Evolutionary conservation across 257 asterid species (phyloP).

Genomic region (Handroanthus guayacan): DNA sequence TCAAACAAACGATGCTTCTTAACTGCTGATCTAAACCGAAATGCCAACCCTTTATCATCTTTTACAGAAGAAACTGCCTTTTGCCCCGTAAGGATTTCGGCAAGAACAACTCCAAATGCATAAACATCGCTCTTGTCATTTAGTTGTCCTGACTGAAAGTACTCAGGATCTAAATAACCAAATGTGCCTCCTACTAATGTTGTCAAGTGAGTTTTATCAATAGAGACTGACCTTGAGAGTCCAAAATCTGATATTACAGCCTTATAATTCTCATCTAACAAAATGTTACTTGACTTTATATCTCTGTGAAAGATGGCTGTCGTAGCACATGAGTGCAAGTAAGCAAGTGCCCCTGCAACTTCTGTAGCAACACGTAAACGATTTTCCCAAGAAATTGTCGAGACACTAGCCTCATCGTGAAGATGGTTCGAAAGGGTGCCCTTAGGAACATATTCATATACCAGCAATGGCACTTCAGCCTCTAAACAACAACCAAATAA

Average conservation of each 20-base stretch:
- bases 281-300: constrained; percentile 40
- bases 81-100: constrained; percentile 30
- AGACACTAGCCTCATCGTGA: constrained; percentile 9
- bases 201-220: constrained; percentile 33
- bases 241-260: constrained; percentile 40
- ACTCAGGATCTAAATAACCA: constrained; percentile 51
- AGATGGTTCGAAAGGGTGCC: no score
- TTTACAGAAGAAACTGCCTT: not conserved
- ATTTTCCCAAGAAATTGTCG: not conserved
- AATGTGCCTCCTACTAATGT: constrained; percentile 49
- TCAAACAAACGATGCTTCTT: constrained; percentile 36
- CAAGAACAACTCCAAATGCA: constrained; percentile 50
- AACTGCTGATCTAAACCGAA: constrained; percentile 34
- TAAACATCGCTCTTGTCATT: constrained; percentile 53
- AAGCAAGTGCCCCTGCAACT: not conserved
- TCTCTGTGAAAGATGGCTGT: constrained; percentile 43
- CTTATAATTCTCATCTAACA: constrained; percentile 39
- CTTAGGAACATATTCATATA: no score
- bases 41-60: constrained; percentile 39
- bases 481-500: no score
- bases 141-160: constrained; percentile 45
- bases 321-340: constrained; percentile 3
- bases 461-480: no score
- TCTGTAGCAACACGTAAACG: constrained; percentile 1
- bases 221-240: constrained; percentile 3